Evolutionary conservation across 192 early-diverging fungal species (phyloP), one percentile per base, ranked within the genome.

Genomic region (Coemansia sp.): DNA sequence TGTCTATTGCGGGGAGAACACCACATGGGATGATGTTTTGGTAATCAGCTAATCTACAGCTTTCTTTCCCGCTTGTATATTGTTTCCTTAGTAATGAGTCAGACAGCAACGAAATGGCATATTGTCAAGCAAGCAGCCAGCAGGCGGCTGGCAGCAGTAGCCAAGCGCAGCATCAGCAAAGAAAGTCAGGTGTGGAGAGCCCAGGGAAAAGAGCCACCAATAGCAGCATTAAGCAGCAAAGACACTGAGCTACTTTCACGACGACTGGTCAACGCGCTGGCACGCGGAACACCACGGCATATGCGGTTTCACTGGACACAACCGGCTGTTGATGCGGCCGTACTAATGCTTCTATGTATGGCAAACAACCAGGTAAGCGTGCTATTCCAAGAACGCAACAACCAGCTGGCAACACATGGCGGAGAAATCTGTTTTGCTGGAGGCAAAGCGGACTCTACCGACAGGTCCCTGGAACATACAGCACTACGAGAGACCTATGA

Each of bases 381-480:
- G 14, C 63, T 96, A 1, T 91, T 96, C 57, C 92, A 91, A 8
- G 80, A 92, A 30, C 84, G 94, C 15, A 80, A 80, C 36, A 55
- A 60, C 3, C 64, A 70, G 28, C 78, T 96, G 66, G 63, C 84
- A 33, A 65, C 83, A 26, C 93, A 96, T 61, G 74, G 71, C 20
- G 91, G 91, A 7, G 90, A 93, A 64, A 84, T 87, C 35, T 90
- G 88, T 41, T 88, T 90, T 65, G 83, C 88, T 3, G 88, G 88
- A 12, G 88, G 88, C n/a, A 88, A 85, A 63, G 75, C 71, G 31
- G 91, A 92, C 43, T 51, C 59, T 0, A 48, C 49, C 14, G 93
- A 92, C 60, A 19, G 46, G 1, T 77, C 83, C 4, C 51, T 82
- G 9, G 64, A 80, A 31, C 72, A 61, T 18, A 86, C 94, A 5